Base-by-base conservation (phyloP, 495 filamentous ascomycete genomes). In the Aspergillus affinis region DNA sequence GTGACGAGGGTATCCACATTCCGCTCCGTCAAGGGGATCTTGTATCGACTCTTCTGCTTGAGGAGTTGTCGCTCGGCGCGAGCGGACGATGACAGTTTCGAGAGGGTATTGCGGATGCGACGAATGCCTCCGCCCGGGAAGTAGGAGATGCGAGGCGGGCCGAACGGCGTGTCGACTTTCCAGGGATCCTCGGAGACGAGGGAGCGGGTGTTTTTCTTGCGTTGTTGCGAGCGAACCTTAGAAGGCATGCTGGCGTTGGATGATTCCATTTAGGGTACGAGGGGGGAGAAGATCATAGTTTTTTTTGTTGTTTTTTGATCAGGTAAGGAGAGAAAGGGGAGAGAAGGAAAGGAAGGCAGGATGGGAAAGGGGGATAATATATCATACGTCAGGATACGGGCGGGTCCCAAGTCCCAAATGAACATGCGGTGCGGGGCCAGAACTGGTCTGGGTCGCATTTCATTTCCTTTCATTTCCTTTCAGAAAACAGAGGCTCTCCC, bases 1-100 rank as follows among this genome's bases (percentile, higher is more conserved):
- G 71, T 73, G 48, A 78, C 65, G 41, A 81, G 71, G n/a, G 66
- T 77, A 48, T 79, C 74, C 59, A 81, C 66, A 55, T 81, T 81
- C 18, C 77, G 65, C 21, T 76, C 65, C 0, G 78, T 81, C 61
- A 81, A 53, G 15, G 77, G 78, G 12, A 68, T 68, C 51, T 75
- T 79, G 67, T 68, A 71, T 47, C 73, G 68, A 48, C 73, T 78
- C 65, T 76, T 74, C 48, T 74, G 71, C 59, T 70, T 72, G 6
- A 80, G 63, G 19, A 76, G 61, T 57, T 79, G 72, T 46, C 71
- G 68, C 51, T 81, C 76, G 12, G 76, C 75, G 8, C 73, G 64
- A 6, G 77, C 70, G 12, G 75, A 62, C 9, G 72, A 73, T 0
- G 73, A 69, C 1, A 74, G 54, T 50, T 77, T 78, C 5, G 68